Evolutionary conservation across 129 eudicot species (phyloP).

Genomic region (Pulicaria dysenterica): DNA sequence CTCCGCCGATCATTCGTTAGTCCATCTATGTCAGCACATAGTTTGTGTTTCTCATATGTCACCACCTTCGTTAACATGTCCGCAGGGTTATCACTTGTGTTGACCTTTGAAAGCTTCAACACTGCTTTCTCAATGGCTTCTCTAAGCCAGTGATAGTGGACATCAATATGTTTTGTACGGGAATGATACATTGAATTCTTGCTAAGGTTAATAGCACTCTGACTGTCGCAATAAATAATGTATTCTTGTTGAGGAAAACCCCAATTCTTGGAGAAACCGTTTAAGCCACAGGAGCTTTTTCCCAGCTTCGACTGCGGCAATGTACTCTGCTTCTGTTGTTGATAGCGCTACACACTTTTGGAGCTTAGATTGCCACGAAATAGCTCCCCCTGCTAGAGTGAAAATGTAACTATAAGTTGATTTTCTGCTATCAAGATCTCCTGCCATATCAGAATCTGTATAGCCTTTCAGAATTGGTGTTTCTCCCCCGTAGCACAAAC

Average conservation of each 20-base stretch:
- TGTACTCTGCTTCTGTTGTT: neutral
- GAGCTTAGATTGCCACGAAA: neutral
- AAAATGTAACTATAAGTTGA: neutral
- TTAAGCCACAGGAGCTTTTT: too few relatives aligned
- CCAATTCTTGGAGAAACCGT: neutral
- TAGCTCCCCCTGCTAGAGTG: neutral
- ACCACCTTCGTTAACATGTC: too few relatives aligned
- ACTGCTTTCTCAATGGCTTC: too few relatives aligned
- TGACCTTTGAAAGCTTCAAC: too few relatives aligned
- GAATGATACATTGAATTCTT: neutral
- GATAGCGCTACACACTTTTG: neutral
- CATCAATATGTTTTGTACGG: neutral
- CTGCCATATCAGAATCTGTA: too few relatives aligned
- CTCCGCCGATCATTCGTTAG: too few relatives aligned
- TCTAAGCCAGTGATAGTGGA: neutral
- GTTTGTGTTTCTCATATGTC: too few relatives aligned
- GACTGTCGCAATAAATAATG: neutral
- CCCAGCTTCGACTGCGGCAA: neutral
- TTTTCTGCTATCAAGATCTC: neutral
- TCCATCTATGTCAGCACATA: too few relatives aligned
- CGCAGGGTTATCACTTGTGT: too few relatives aligned
- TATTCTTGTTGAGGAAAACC: neutral
- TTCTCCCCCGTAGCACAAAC: too few relatives aligned
- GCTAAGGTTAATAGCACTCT: neutral
- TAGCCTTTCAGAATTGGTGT: too few relatives aligned